Conservation (phyloP, 2,329 filamentous ascomycete species). For the Fusarium nisikadoi region DNA sequence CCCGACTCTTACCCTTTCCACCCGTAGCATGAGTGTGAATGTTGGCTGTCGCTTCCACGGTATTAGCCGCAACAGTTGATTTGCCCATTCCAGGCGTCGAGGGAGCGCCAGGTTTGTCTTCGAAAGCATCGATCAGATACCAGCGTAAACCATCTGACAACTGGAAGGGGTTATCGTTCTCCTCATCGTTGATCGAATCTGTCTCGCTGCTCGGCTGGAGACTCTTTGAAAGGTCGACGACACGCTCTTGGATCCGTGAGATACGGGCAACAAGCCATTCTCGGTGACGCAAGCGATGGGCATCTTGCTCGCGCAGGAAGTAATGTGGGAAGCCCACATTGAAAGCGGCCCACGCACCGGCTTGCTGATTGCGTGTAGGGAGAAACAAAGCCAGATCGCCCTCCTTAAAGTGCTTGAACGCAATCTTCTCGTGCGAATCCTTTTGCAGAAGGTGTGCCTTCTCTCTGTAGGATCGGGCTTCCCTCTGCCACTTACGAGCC, state of each 20-base stretch:
- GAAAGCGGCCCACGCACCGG: constrained; percentile 97
- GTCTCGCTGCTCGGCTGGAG: constrained; percentile 64
- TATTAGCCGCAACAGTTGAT: constrained; percentile 88
- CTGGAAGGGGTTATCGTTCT: constrained; percentile 97
- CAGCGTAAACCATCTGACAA: constrained; percentile 93
- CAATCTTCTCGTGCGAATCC: constrained; percentile 95
- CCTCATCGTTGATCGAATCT: constrained; percentile 68
- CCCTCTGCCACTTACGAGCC: constrained; percentile 91
- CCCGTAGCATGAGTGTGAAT: constrained; percentile 63
- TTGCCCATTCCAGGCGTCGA: constrained; percentile 93
- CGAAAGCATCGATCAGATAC: constrained; percentile 93
- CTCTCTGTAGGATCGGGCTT: constrained; percentile 87
- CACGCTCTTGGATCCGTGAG: constrained; percentile 87
- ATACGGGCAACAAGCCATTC: constrained; percentile 99
- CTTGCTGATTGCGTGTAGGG: constrained; percentile 92
- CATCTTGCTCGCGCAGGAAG: constrained; percentile 93
- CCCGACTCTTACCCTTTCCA: constrained; percentile 57
- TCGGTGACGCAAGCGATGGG: constrained; percentile 81
- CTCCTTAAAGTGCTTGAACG: constrained; percentile 94
- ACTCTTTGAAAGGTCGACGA: constrained; percentile 90
- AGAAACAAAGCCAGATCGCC: constrained; percentile 94
- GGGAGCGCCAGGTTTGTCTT: constrained; percentile 92
- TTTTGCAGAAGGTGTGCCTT: constrained; percentile 83
- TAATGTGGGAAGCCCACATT: constrained; percentile 98
- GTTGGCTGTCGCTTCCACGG: constrained; percentile 86